These are phyloP conservation scores for Endotrypanum monterogeii DNA, from an alignment of 208 protist species.

Conservation along the genomic window DNA sequence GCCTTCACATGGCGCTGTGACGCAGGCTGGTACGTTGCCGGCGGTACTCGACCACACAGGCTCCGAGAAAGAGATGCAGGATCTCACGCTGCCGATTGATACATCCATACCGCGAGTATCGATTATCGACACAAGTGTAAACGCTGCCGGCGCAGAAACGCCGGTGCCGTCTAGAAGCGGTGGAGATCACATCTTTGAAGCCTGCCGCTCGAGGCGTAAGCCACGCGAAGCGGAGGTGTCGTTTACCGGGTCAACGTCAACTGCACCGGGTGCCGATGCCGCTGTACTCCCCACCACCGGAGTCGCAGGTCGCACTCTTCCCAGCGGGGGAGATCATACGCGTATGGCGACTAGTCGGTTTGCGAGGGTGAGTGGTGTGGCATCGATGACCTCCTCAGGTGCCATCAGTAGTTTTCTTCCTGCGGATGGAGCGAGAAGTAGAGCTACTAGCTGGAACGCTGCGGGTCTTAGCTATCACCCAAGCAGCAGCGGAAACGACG, in stretches of 20 bases:
- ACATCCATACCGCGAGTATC: neutral
- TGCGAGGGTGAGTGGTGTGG: neutral
- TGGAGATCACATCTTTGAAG: neutral
- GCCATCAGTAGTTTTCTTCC: neutral
- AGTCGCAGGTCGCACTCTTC: neutral
- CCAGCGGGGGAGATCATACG: neutral
- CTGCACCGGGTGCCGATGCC: neutral
- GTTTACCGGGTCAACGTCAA: neutral
- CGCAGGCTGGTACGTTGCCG: neutral
- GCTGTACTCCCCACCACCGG: too few species aligned
- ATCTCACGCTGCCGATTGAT: neutral
- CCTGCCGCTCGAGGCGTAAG: neutral
- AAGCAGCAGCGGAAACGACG: constrained; percentile 11
- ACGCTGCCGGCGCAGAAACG: too few species aligned
- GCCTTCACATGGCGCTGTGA: too few species aligned
- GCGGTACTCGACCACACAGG: neutral
- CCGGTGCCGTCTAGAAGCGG: neutral
- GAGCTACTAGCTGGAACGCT: neutral
- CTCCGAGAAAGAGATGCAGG: neutral
- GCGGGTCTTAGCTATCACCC: neutral
- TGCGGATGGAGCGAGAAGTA: neutral
- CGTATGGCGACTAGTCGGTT: neutral
- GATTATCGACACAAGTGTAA: neutral
- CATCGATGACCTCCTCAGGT: neutral
- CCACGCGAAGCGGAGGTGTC: constrained; percentile 4